Conservation (phyloP, 371 early-diverging fungal species). For the Conidiobolus incongruus region DNA sequence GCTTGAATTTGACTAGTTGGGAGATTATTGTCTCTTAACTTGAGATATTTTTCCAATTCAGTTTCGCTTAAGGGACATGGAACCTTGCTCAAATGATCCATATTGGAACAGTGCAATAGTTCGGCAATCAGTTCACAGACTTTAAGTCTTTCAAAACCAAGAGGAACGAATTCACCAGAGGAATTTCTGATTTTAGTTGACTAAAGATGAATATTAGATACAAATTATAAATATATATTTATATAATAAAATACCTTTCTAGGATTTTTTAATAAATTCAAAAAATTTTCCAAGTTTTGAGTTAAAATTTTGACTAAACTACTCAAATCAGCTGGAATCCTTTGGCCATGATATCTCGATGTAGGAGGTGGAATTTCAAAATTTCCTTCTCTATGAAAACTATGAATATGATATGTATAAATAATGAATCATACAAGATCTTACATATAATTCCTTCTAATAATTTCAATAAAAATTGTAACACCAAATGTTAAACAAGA, state of each 20-base stretch:
- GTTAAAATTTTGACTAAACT: conserved; percentile 4
- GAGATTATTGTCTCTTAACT: conserved; percentile 11
- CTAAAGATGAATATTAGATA: conserved; percentile 19
- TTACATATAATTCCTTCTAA: conserved; percentile 70
- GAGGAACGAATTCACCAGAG: conserved; percentile 37
- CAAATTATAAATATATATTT: neutral
- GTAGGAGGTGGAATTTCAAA: too few relatives aligned
- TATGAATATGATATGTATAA: conserved; percentile 9
- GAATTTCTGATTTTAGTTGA: conserved; percentile 41
- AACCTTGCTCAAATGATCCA: conserved; percentile 31
- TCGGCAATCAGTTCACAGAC: conserved; percentile 93
- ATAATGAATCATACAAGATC: neutral
- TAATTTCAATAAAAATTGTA: conserved; percentile 84
- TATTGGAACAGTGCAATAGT: conserved; percentile 65
- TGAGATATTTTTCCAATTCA: conserved; percentile 10
- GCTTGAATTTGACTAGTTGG: conserved; percentile 5
- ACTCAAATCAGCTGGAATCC: conserved; percentile 2
- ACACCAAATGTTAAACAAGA: conserved; percentile 77
- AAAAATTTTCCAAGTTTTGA: neutral
- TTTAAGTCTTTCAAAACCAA: conserved; percentile 81
- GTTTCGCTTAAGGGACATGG: conserved; percentile 2
- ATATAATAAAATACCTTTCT: neutral
- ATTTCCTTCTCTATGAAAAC: conserved; percentile 6
- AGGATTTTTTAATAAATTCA: conserved; percentile 4
- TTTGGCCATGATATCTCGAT: too few relatives aligned